These are phyloP conservation scores for Escallonia rubra DNA, from an alignment of 129 eudicot species.

Conservation along the genomic window DNA sequence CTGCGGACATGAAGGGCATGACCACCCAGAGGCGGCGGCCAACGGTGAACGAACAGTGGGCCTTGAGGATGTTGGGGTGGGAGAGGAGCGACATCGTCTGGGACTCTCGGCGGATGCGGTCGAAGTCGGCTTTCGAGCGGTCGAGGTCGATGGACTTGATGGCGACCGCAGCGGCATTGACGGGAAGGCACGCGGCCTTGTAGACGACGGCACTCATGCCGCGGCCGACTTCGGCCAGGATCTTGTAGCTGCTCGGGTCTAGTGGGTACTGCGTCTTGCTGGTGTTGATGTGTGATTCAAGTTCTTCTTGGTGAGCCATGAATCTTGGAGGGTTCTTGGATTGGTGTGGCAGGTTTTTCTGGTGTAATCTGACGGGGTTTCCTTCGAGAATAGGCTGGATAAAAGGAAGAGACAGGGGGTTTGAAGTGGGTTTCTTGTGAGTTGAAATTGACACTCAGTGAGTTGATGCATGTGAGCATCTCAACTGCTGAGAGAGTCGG, in stretches of 20 bases:
- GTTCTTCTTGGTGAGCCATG: conserved; percentile 28
- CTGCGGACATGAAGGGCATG: conserved; percentile 86
- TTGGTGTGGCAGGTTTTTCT: background rate
- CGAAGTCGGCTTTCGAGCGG: conserved; percentile 43
- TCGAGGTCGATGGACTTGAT: conserved; percentile 73
- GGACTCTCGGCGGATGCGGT: conserved; percentile 60
- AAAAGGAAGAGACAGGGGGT: no score
- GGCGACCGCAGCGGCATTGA: conserved; percentile 41
- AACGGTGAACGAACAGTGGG: conserved; percentile 63
- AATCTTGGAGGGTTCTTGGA: background rate
- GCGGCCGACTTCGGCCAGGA: conserved; percentile 54
- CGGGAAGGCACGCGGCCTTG: conserved; percentile 53
- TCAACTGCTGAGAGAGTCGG: no score
- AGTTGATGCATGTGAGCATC: no score
- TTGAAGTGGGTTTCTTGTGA: no score
- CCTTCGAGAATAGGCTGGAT: no score
- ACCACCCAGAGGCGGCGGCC: conserved; percentile 71
- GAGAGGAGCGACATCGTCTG: conserved; percentile 60
- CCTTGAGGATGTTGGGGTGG: conserved; percentile 67
- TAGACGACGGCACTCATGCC: conserved; percentile 65
- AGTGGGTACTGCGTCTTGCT: conserved; percentile 47
- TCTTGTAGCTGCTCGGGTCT: conserved; percentile 47
- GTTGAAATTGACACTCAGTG: no score
- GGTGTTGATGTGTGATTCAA: background rate
- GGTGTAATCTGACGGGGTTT: no score